Conservation (phyloP, 2,329 filamentous ascomycete genomes). For the Fusarium pininemorale region DNA sequence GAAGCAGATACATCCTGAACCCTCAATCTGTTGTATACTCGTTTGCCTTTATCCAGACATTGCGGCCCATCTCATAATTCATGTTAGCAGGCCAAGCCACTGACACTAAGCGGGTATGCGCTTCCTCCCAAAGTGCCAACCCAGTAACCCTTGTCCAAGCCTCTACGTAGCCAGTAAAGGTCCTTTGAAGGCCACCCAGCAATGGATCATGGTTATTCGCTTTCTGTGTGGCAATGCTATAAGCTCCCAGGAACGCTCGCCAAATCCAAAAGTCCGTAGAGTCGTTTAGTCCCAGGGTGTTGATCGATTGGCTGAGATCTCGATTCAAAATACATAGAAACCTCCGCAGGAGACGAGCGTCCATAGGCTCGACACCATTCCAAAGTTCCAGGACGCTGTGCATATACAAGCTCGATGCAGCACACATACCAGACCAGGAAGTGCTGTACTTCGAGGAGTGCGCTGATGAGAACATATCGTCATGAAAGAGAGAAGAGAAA, state of each 20-base stretch:
- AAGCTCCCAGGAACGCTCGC: slow-evolving; percentile 27
- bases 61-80: background rate
- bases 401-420: slow-evolving; percentile 25
- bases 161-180: background rate
- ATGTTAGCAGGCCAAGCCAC: slow-evolving; percentile 13
- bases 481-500: slow-evolving; percentile 20
- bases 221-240: slow-evolving; percentile 15
- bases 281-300: accelerated
- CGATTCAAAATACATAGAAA: slow-evolving; percentile 7
- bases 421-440: slow-evolving; percentile 31
- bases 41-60: slow-evolving; percentile 4
- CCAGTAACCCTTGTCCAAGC: background rate
- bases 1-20: accelerated
- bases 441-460: background rate
- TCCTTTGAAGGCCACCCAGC: background rate
- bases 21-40: too few relatives aligned
- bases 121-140: slow-evolving; percentile 4
- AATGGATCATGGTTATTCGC: background rate
- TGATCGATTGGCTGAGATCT: background rate
- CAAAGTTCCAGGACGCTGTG: slow-evolving; percentile 30
- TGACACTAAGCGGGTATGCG: background rate
- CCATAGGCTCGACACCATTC: slow-evolving; percentile 4
- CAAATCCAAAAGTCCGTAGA: slow-evolving; percentile 30
- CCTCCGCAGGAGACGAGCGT: background rate
- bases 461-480: background rate